phyloP scores from a whole-genome alignment of 2,329 filamentous ascomycete species.

The Emydomyces testavorans region DNA sequence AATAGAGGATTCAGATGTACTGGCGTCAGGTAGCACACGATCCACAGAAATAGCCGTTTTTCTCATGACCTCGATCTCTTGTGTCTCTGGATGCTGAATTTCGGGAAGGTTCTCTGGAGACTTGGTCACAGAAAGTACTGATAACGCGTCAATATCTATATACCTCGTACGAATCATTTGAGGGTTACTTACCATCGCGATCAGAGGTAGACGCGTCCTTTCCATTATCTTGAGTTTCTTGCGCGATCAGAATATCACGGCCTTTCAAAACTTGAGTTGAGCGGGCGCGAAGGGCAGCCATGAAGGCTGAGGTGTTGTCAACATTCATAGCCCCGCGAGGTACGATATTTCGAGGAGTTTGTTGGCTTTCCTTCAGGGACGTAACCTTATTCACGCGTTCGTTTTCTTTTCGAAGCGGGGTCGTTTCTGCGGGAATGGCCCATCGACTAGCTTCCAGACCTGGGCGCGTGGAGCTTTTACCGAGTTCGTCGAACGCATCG shows the following conservation, averaged over 20 bases:
- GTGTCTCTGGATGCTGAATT: not conserved
- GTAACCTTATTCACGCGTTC: not conserved
- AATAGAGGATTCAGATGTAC: not conserved
- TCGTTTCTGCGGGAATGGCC: not conserved
- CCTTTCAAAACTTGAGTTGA: constrained; percentile 5
- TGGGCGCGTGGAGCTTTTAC: not conserved
- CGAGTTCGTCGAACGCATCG: constrained; percentile 3
- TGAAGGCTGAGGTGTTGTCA: constrained; percentile 23
- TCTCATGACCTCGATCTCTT: not conserved
- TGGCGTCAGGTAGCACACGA: not conserved
- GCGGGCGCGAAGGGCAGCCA: constrained; percentile 21
- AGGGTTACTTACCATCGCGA: not conserved
- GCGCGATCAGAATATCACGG: not conserved
- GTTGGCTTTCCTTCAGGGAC: not conserved
- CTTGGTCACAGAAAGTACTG: not conserved
- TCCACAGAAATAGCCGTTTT: not conserved
- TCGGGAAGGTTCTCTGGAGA: no score
- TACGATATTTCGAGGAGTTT: constrained; percentile 13
- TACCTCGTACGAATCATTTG: not conserved
- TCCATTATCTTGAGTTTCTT: not conserved
- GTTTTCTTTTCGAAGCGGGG: not conserved
- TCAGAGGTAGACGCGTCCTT: not conserved
- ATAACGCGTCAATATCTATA: not conserved
- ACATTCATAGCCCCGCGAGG: constrained; percentile 4
- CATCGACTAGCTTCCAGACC: constrained; percentile 10